Conservation (phyloP, 352 stramenopile genomes). For the Phytophthora nicotianae region DNA sequence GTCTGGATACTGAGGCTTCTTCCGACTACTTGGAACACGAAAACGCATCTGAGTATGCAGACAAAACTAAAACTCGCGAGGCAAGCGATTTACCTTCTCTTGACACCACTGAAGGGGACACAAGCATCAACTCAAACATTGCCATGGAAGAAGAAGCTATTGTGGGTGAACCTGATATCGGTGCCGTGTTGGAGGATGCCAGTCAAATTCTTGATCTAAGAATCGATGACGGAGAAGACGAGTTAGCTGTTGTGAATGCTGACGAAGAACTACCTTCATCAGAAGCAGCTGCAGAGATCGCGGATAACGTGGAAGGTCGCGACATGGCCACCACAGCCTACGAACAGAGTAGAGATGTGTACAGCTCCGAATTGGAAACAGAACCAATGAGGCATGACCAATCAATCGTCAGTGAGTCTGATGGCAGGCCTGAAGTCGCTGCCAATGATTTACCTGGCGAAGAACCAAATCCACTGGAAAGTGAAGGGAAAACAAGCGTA, state of each 20-base stretch:
- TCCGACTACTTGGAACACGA: not conserved
- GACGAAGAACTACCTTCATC: no score
- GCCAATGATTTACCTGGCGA: not conserved
- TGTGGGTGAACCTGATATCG: not conserved
- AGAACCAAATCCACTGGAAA: not conserved
- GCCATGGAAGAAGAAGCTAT: not conserved
- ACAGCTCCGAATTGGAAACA: not conserved
- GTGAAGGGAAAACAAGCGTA: not conserved
- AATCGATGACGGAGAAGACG: no score
- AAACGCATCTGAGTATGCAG: not conserved
- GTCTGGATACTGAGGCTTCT: not conserved
- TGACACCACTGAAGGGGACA: not conserved
- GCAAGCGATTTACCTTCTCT: not conserved
- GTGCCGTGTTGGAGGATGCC: not conserved
- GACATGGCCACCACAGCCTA: not conserved
- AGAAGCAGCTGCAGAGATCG: not conserved
- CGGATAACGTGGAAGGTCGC: not conserved
- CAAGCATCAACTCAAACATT: not conserved
- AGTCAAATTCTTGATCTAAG: not conserved
- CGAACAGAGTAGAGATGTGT: not conserved
- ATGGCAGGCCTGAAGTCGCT: not conserved
- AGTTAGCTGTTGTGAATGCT: no score
- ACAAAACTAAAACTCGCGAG: not conserved
- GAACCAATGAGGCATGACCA: not conserved
- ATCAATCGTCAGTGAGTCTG: not conserved